phyloP scores from a whole-genome alignment of 2,329 filamentous ascomycete genomes.

The Fusarium xyrophilum region DNA sequence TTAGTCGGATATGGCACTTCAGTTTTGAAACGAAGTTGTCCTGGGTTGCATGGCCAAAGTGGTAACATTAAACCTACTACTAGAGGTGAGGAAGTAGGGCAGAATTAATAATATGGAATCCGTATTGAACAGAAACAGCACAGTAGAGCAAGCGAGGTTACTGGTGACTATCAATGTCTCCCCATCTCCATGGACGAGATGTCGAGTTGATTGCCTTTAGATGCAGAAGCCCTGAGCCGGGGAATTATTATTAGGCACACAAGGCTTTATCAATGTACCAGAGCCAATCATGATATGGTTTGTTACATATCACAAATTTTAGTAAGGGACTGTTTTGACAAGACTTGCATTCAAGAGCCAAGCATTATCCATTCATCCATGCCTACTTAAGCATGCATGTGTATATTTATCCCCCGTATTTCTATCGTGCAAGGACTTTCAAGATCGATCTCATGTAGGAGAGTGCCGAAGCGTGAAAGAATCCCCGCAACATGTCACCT shows the following conservation, averaged over 20 bases:
- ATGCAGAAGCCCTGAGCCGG: not conserved
- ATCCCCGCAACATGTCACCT: constrained; percentile 39
- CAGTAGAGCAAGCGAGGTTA: not conserved
- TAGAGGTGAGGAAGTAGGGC: not conserved
- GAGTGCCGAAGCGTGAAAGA: constrained; percentile 24
- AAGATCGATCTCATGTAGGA: constrained; percentile 11
- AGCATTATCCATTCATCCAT: not conserved
- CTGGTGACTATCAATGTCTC: not conserved
- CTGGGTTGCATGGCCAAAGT: not conserved
- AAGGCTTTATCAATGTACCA: not conserved
- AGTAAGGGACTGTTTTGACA: not conserved
- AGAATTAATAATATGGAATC: not conserved
- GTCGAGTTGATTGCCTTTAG: not conserved
- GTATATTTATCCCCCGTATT: not conserved
- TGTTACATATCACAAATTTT: not conserved
- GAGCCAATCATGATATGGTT: not conserved
- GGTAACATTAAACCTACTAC: not conserved
- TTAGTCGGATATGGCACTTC: not conserved
- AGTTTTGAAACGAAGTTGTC: not conserved
- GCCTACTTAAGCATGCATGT: not conserved
- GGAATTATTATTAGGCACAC: not conserved
- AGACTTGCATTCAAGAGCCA: not conserved
- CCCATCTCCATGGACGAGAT: not conserved
- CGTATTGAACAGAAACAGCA: not conserved
- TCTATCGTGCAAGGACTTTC: constrained; percentile 1